Base-by-base conservation (phyloP, 2,329 filamentous ascomycete species). In the Zasmidium cellare region DNA sequence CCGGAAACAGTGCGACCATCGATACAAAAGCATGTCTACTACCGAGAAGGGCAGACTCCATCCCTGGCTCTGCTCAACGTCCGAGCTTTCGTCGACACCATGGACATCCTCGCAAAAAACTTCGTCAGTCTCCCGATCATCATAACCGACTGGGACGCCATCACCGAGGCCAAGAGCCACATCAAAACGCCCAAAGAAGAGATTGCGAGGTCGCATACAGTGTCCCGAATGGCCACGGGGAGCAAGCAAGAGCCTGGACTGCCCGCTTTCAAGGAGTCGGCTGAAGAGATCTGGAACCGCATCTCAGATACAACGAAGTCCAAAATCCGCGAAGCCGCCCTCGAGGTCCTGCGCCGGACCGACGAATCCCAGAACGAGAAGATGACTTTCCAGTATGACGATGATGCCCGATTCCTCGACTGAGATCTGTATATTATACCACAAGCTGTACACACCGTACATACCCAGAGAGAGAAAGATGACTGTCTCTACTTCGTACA, bases 391-490 rank as follows among this genome's bases (percentile, higher is more conserved):
- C 51, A 58, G 25, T 67, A 62, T 23, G 67, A 71, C 53, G 65
- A 69, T 47, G 69, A 70, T 59, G 67, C 68, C 24, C 56, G 68
- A 9, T 65, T 70, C 45, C 65, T 71, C 50, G 69, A 70, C 49
- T 71, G 62, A 66, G 44, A 9, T 22, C 2, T 11, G 19, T 12
- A 9, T n/a, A 46, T 14, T 7, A 38, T 22, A n/a, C n/a, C 44
- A 44, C 47, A 44, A 20, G 5, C 24, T 44, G 51, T 54, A 52
- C 28, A 38, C 22, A 46, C 25, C n/a, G 20, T 23, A 23, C 56
- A 55, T 18, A 35, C 45, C 38, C 35, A 41, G 35, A 6, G 7
- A 28, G 45, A 56, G 25, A 46, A 19, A 38, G 20, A 23, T 35
- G 18, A 9, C 28, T 16, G 3, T 18, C 38, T 44, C 59, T 57